Evolutionary conservation across 106 monocot genomes (phyloP).

Genomic region (Platanthera guangdongensis): DNA sequence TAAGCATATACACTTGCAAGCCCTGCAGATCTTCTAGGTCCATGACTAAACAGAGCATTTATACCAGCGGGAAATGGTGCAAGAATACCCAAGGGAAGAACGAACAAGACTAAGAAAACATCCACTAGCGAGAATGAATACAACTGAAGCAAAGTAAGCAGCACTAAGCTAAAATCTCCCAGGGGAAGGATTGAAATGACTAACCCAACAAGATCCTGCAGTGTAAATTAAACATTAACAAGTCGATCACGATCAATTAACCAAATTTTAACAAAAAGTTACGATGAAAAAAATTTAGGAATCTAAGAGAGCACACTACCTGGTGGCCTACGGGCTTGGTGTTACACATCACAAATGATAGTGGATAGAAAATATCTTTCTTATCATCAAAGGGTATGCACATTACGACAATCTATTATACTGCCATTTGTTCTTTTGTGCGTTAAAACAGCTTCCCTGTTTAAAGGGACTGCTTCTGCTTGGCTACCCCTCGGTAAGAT

Average conservation of each 20-base stretch:
- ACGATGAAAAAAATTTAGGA: too few species aligned
- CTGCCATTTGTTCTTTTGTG: too few species aligned
- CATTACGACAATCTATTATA: conserved; percentile 39
- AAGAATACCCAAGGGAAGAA: too few species aligned
- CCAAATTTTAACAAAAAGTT: too few species aligned
- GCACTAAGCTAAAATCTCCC: conserved; percentile 83
- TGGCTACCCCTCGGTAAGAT: conserved; percentile 31
- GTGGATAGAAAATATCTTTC: conserved; percentile 71
- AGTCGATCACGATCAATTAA: too few species aligned
- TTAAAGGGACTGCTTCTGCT: conserved; percentile 16
- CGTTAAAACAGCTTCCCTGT: too few species aligned
- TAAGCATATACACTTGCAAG: too few species aligned
- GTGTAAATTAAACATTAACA: too few species aligned
- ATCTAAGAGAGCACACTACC: conserved; percentile 45
- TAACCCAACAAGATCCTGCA: conserved; percentile 90
- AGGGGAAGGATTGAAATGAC: conserved; percentile 76
- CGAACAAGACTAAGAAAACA: too few species aligned
- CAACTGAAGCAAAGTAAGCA: conserved; percentile 82
- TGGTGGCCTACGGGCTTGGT: conserved; percentile 89
- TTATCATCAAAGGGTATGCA: conserved; percentile 57
- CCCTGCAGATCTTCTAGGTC: too few species aligned
- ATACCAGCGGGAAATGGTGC: too few species aligned
- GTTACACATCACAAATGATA: conserved; percentile 74
- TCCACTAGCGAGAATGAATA: conserved; percentile 84
- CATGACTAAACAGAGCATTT: too few species aligned